These are phyloP conservation scores for Pseudodiploospora longispora DNA, from an alignment of 2,329 filamentous ascomycete genomes.

Conservation along the genomic window DNA sequence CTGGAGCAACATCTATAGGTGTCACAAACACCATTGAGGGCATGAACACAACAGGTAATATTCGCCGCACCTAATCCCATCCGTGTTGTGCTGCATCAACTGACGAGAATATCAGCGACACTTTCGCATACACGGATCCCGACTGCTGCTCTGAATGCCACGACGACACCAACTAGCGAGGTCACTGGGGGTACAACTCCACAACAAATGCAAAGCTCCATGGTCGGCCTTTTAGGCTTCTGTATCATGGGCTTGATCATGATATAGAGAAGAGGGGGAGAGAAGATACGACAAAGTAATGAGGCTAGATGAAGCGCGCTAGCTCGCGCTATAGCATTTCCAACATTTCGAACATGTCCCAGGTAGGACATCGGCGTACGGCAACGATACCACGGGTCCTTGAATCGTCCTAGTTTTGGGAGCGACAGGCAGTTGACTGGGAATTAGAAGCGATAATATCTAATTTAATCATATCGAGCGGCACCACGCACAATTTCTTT, in stretches of 20 bases:
- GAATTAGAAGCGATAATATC: not conserved
- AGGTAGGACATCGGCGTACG: constrained; percentile 14
- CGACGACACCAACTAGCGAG: constrained; percentile 17
- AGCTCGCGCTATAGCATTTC: constrained; percentile 3
- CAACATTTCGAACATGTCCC: constrained; percentile 11
- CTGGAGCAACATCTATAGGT: too few species aligned
- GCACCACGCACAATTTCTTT: too few species aligned
- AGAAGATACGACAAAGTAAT: constrained; percentile 6
- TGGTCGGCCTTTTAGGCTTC: constrained; percentile 28
- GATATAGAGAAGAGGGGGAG: constrained; percentile 14
- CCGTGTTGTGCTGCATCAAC: too few species aligned
- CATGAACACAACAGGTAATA: too few species aligned
- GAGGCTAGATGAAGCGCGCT: constrained; percentile 7
- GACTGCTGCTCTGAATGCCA: constrained; percentile 17
- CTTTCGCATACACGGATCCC: constrained; percentile 1
- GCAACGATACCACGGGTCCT: constrained; percentile 14
- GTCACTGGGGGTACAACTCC: constrained; percentile 25
- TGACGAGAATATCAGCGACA: too few species aligned
- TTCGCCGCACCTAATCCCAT: too few species aligned
- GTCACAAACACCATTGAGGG: too few species aligned
- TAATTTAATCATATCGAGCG: constrained; percentile 1
- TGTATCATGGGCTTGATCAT: constrained; percentile 28
- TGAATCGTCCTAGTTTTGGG: constrained; percentile 1
- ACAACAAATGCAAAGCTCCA: constrained; percentile 25
- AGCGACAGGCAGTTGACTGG: too few species aligned